Base-by-base conservation (phyloP, 1,284 basidiomycete genomes). In the Paramarasmius palmivorus region DNA sequence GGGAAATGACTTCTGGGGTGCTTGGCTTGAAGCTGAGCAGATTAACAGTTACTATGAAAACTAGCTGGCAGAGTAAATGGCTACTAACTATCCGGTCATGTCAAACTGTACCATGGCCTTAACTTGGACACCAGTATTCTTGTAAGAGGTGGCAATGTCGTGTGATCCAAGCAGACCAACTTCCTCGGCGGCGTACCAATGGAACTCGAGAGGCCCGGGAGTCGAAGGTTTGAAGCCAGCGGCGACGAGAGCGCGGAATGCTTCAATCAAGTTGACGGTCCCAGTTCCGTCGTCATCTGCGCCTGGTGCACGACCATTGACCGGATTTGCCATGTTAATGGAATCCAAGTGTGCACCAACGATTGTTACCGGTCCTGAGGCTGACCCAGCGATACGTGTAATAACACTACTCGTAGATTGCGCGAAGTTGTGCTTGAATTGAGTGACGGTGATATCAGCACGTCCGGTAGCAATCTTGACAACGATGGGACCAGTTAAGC, bases 141-240 rank as follows among this genome's bases (percentile, higher is more conserved):
- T 74, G 63, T 83, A 84, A 9, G 63, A 57, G 54, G 72, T 70
- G 6, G 78, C 81, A 42, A 85, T 70, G 2, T 74, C 81, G 59
- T 81, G 75, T 34, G 71, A 75, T 8, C 82, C 82, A 22, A 84
- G 72, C 6, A 83, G 66, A 10, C 82, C 81, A 22, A 75, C 75
- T 62, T 82, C 79, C 61, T 82, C 79, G 4, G 76, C 79, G 10
- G 73, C 73, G 65, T 75, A 83, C 68, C 72, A 84, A n/a, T n/a
- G n/a, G n/a, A n/a, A n/a, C n/a, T n/a, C n/a, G n/a, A n/a, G n/a
- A n/a, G n/a, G n/a, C n/a, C n/a, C n/a, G n/a, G n/a, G n/a, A n/a
- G 63, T 59, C 17, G 67, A 57, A 3, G 82, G 79, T 1, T 66
- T 64, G 66, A 73, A 83, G 40, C 71, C 67, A 37, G 68, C 61